A percentile compares a stretch with the other conserved stretches of the same genome.
Evolutionary conservation across 306 rosid genomes (phyloP).

Genomic region (Parietaria judaica): DNA sequence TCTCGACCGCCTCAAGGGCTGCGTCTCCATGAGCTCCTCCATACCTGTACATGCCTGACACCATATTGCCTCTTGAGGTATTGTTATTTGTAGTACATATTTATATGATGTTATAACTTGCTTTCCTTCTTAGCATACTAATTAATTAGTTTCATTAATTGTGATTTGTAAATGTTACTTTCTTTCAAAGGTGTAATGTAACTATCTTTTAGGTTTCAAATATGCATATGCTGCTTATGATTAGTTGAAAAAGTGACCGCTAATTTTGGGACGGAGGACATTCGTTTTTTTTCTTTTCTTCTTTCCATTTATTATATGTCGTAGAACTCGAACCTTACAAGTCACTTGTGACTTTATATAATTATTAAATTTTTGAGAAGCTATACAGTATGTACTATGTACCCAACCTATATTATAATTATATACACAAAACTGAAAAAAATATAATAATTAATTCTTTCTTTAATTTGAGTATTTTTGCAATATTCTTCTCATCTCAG

Average conservation of each 20-base stretch:
- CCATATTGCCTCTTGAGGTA: slow-evolving; percentile 19
- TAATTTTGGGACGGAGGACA: no score
- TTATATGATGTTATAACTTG: not conserved
- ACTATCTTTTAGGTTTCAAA: slow-evolving; percentile 21
- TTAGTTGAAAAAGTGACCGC: not conserved
- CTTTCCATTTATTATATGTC: not conserved
- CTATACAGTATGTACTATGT: no score
- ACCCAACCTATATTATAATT: no score
- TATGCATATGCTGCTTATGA: not conserved
- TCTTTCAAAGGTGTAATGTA: slow-evolving; percentile 33
- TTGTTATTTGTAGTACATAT: not conserved
- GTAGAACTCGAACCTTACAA: no score
- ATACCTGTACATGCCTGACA: slow-evolving; percentile 80
- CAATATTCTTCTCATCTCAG: no score
- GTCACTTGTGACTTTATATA: no score
- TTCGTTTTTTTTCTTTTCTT: not conserved
- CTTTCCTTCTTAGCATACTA: slow-evolving; percentile 13
- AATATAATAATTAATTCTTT: not conserved
- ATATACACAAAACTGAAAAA: no score
- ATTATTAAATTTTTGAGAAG: no score
- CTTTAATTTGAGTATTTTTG: no score
- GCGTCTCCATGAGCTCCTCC: slow-evolving; percentile 65
- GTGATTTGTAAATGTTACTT: slow-evolving; percentile 32
- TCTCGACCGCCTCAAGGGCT: slow-evolving; percentile 68
- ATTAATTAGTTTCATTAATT: slow-evolving; percentile 9